Percentiles rank a stretch among this genome's conserved stretches.
Conservation (phyloP, 1,284 basidiomycete species). For the Boletellus deceptivus region DNA sequence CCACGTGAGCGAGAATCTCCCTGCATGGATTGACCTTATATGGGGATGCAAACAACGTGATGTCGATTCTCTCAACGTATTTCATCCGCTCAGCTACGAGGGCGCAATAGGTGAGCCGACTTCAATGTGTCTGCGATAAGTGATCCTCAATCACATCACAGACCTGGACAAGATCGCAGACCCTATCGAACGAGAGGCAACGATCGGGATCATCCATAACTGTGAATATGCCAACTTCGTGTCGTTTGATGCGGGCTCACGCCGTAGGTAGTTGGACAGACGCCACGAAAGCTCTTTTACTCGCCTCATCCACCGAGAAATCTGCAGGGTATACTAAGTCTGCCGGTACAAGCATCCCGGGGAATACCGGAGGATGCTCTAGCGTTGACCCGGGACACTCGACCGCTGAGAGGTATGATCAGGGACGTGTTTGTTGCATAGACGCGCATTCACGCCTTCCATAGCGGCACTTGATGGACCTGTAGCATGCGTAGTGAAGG, state of each 20-base stretch:
- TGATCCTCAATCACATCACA: slow-evolving; percentile 29
- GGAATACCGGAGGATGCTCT: slow-evolving; percentile 81
- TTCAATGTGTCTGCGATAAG: not conserved
- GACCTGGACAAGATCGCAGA: slow-evolving; percentile 86
- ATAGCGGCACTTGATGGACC: slow-evolving; percentile 24
- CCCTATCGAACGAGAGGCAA: slow-evolving; percentile 85
- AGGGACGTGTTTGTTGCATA: slow-evolving; percentile 3
- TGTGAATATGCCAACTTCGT: slow-evolving; percentile 48
- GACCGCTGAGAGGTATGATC: slow-evolving; percentile 56
- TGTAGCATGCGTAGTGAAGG: slow-evolving; percentile 23
- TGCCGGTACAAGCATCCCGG: slow-evolving; percentile 69
- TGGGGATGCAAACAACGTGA: slow-evolving; percentile 89
- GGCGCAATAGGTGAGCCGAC: slow-evolving; percentile 71
- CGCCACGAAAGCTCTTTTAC: slow-evolving; percentile 87
- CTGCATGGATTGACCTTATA: slow-evolving; percentile 92
- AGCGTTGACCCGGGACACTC: slow-evolving; percentile 55
- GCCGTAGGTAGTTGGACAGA: slow-evolving; percentile 72
- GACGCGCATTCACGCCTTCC: slow-evolving; percentile 3
- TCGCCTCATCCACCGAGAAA: slow-evolving; percentile 76
- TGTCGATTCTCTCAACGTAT: slow-evolving; percentile 77
- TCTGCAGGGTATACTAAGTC: slow-evolving; percentile 63
- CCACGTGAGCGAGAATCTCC: slow-evolving; percentile 83
- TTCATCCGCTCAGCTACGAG: slow-evolving; percentile 94
- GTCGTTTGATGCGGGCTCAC: slow-evolving; percentile 10
- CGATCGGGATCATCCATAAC: slow-evolving; percentile 94